phyloP scores from a whole-genome alignment of 306 rosid genomes.

The Acacia confusa region DNA sequence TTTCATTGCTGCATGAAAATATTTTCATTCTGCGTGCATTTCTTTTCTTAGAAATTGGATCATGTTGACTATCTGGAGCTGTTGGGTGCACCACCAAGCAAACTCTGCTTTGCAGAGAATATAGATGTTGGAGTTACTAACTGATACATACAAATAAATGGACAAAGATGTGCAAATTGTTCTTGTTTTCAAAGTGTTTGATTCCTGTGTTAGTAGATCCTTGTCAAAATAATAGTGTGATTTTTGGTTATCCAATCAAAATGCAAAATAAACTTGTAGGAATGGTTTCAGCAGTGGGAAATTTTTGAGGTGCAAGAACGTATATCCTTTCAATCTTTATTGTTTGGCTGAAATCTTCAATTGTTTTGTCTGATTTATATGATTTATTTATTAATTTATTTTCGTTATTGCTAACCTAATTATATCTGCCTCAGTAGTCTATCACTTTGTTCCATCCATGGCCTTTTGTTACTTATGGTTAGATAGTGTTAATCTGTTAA shows the following conservation, averaged over 20 bases:
- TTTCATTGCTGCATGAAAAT: not conserved
- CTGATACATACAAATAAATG: not conserved
- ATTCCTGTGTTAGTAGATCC: not conserved
- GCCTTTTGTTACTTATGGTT: not conserved
- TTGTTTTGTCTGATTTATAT: not conserved
- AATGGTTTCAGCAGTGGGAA: not conserved
- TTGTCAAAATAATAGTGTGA: not conserved
- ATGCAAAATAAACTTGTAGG: not conserved
- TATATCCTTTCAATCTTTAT: not conserved
- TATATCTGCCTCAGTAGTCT: not conserved
- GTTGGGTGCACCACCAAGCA: not conserved
- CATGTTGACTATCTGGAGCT: not conserved
- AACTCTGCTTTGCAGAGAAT: not conserved
- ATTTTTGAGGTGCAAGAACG: slow-evolving; percentile 20
- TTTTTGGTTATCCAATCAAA: not conserved
- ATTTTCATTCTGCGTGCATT: not conserved
- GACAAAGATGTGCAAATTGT: not conserved
- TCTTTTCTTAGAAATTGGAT: not conserved
- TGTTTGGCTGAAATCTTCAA: not conserved
- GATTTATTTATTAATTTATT: not conserved
- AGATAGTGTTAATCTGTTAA: not conserved
- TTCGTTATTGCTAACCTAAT: not conserved
- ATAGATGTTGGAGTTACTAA: not conserved
- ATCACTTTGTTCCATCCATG: not conserved
- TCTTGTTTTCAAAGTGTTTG: not conserved